These are phyloP conservation scores for Lolium rigidum DNA, from an alignment of 176 grass and related monocot genomes.

Conservation along the genomic window DNA sequence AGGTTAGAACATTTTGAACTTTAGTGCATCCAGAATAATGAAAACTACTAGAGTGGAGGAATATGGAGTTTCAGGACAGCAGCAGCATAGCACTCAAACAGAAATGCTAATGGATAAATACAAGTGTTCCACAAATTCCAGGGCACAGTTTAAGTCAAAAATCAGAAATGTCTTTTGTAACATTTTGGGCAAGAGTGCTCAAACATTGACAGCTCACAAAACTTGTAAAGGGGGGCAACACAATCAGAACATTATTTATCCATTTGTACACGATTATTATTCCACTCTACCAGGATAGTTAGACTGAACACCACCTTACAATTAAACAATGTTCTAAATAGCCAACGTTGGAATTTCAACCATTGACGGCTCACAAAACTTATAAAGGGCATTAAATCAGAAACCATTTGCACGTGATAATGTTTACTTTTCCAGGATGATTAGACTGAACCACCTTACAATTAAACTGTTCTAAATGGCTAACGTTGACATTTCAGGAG, in stretches of 20 bases:
- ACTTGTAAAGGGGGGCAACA: background rate
- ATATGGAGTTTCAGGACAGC: conserved; percentile 11
- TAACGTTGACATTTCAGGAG: conserved; percentile 7
- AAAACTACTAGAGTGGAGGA: background rate
- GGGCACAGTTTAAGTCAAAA: conserved; percentile 15
- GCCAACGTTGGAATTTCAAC: background rate
- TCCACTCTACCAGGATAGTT: conserved; percentile 16
- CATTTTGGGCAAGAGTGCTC: background rate
- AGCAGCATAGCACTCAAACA: conserved; percentile 6
- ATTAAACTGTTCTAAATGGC: conserved; percentile 11
- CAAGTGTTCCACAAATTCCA: conserved; percentile 16
- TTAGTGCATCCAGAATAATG: background rate
- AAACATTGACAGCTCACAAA: background rate
- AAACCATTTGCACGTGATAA: background rate
- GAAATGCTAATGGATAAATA: background rate
- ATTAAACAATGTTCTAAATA: conserved; percentile 19
- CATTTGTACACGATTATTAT: background rate
- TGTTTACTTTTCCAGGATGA: conserved; percentile 9
- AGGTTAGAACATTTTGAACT: conserved; percentile 14
- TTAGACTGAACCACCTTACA: conserved; percentile 26
- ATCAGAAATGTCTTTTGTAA: background rate
- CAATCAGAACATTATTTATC: background rate
- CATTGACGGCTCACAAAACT: background rate
- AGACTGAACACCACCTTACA: conserved; percentile 24
- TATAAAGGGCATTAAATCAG: background rate